A percentile compares a stretch with the other conserved stretches of the same genome.
Conservation (phyloP, 768 basidiomycete species). For the Chalciporus piperatus region DNA sequence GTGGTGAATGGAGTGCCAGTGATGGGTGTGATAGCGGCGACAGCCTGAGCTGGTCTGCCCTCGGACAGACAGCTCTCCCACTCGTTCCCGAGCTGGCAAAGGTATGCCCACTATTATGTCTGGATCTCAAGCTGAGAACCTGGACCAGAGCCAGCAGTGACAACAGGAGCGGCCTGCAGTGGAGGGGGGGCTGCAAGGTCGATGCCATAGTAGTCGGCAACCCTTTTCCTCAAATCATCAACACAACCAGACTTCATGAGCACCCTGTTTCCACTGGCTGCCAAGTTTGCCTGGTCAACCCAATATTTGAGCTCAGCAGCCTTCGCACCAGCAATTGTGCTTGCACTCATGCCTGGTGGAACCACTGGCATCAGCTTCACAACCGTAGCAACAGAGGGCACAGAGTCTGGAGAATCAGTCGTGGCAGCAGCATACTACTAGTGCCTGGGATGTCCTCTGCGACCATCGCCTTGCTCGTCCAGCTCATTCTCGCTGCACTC, state of each 20-base stretch:
- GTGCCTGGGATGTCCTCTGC: too few species aligned
- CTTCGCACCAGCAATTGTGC: background rate
- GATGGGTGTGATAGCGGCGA: background rate
- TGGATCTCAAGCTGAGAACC: background rate
- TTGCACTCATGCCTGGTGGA: too few species aligned
- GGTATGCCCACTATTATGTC: background rate
- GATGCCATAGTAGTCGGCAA: constrained; percentile 3
- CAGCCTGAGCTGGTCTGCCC: background rate
- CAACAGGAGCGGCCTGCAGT: background rate
- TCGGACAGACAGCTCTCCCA: background rate
- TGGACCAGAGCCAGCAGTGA: background rate
- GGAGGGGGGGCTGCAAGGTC: background rate
- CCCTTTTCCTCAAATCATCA: background rate
- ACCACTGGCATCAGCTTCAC: too few species aligned
- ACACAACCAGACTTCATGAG: constrained; percentile 1
- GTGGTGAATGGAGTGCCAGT: background rate
- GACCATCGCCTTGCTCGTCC: too few species aligned
- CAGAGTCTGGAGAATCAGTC: too few species aligned
- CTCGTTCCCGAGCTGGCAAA: background rate
- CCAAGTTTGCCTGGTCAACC: background rate
- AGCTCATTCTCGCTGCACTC: too few species aligned
- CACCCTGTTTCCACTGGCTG: background rate
- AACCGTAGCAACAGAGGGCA: too few species aligned
- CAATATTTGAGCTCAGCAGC: background rate
- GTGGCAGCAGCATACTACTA: too few species aligned